Conservation (phyloP, 164 flowering plant species). For the Cinnamomum micranthum region DNA sequence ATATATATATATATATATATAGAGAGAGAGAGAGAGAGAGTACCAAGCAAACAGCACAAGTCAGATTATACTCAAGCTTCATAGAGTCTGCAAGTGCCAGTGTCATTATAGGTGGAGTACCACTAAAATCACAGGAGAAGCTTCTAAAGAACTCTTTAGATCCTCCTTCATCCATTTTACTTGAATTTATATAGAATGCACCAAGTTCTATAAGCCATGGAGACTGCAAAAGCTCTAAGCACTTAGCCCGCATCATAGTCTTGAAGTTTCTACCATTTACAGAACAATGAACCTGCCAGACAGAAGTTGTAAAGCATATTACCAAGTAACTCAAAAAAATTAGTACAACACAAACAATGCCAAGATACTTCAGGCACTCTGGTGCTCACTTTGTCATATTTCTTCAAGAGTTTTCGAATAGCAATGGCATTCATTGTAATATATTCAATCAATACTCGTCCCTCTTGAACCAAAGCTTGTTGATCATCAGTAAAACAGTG, state of each 20-base stretch:
- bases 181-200: slow-evolving; percentile 64
- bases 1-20: not conserved
- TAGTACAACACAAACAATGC: not conserved
- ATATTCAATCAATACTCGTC: slow-evolving; percentile 60
- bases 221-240: slow-evolving; percentile 74
- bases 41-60: slow-evolving; percentile 92
- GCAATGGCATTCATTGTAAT: slow-evolving; percentile 86
- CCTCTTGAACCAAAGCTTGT: slow-evolving; percentile 45
- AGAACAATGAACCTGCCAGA: slow-evolving; percentile 68
- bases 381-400: slow-evolving; percentile 77
- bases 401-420: slow-evolving; percentile 81
- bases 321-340: not conserved
- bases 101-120: slow-evolving; percentile 40
- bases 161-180: slow-evolving; percentile 28
- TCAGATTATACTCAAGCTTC: slow-evolving; percentile 63
- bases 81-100: slow-evolving; percentile 51
- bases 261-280: slow-evolving; percentile 67
- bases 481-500: slow-evolving; percentile 52
- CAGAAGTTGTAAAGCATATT: not conserved
- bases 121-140: slow-evolving; percentile 47
- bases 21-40: slow-evolving; percentile 6
- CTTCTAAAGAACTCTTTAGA: slow-evolving; percentile 24
- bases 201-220: slow-evolving; percentile 93
- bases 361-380: not conserved
- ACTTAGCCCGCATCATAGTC: slow-evolving; percentile 60